Evolutionary conservation across 371 early-diverging fungal species (phyloP), one percentile per base, ranked within the genome.

Genomic region (Batrachochytrium dendrobatidis): DNA sequence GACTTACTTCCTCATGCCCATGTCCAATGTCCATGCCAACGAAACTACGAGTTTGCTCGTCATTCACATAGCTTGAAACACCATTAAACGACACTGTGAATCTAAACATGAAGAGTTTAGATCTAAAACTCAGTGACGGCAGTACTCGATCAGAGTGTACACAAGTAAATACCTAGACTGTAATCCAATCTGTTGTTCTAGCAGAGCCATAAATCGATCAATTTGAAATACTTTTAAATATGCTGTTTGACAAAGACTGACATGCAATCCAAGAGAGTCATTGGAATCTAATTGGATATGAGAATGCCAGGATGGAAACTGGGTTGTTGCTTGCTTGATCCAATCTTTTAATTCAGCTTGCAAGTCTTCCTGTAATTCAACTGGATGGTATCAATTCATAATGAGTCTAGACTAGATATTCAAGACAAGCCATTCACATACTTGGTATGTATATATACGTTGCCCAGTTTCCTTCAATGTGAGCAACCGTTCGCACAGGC

Each of bases 181-280:
- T 18, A 1, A 15, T 3, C 15, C 18, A n/a, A 59, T 6, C 2
- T 44, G 22, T 20, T 20, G 25, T 55, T 55, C 56, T 49, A 71
- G 43, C 43, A 46, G 2, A 18, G 65, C 58, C 33, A 65, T 39
- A 53, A 74, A 70, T 31, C 63, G 54, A 17, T 56, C 53, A 26
- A 74, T 66, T 26, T 74, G 71, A 63, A 74, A 74, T 29, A 58
- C 67, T 53, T 74, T 74, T 17, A 74, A 55, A 49, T 62, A 69
- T 1, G 66, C 39, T 3, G 67, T 68, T 29, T 66, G n/a, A 4
- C 71, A 74, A 28, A 70, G 62, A 49, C 71, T 70, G 25, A 74
- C 53, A 44, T 74, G 74, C 10, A 66, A 44, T 20, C 48, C 12
- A 20, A 12, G 34, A 43, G 45, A 4, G 34, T 56, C 3, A 35